These are phyloP conservation scores for Russula dissimulans DNA, from an alignment of 768 basidiomycete species.

Conservation along the genomic window DNA sequence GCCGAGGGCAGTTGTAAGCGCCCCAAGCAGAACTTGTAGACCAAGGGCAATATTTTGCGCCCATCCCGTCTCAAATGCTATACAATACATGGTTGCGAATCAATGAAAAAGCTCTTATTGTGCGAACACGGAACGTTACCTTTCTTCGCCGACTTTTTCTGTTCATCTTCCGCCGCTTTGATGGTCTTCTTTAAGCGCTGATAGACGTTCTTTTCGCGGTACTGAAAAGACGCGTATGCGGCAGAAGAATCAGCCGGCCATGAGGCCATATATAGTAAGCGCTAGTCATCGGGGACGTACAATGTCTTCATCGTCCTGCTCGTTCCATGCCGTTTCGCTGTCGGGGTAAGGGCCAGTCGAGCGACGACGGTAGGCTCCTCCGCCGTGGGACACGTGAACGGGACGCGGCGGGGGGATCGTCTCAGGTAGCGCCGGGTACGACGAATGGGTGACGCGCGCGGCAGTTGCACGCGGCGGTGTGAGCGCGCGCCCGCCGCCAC, in stretches of 20 bases:
- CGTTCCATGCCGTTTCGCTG: not conserved
- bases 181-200: no score
- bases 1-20: slow-evolving; percentile 24
- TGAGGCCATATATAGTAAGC: not conserved
- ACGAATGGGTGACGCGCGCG: not conserved
- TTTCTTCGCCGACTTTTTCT: no score
- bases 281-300: not conserved
- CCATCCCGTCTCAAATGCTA: slow-evolving; percentile 16
- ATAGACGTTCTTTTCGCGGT: not conserved
- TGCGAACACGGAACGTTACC: no score
- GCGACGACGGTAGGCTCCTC: not conserved
- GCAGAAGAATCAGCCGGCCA: not conserved
- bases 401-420: not conserved
- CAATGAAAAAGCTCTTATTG: not conserved
- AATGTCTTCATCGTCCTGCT: not conserved
- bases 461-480: not conserved
- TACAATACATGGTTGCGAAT: not conserved
- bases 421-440: not conserved
- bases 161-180: no score
- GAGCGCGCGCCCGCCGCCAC: not conserved
- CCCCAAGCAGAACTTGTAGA: slow-evolving; percentile 24
- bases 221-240: not conserved
- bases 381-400: not conserved
- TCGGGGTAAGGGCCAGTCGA: not conserved
- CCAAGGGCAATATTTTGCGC: slow-evolving; percentile 23